Base-by-base conservation (phyloP, 768 basidiomycete genomes). In the Tephrocybe sp. region DNA sequence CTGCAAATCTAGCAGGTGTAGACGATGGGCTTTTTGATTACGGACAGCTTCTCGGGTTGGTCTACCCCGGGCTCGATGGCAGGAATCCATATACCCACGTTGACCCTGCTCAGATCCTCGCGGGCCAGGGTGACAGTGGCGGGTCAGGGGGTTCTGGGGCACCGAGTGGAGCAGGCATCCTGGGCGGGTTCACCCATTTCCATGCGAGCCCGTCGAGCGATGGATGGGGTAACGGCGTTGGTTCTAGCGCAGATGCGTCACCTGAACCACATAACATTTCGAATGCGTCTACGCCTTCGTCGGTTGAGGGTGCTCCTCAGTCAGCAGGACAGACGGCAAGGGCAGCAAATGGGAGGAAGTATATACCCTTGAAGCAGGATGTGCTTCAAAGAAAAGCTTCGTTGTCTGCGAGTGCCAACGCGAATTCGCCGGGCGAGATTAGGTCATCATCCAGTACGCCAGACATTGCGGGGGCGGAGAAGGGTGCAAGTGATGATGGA, bases 31-130 rank as follows among this genome's bases (percentile, higher is more conserved):
- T 69, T 11, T 65, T 87, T 36, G 82, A 86, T 55, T 89, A 84
- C 58, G 73, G 76, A 55, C 82, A 83, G 53, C 66, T 91, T 45
- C 80, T 90, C 68, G 78, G 80, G 36, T 71, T 88, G 57, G 78
- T 82, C 54, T 88, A 84, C 64, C 69, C 83, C 22, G 69, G 73
- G 49, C 64, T 82, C 49, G 80, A 84, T 53, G 63, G 52, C 19
- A 52, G 47, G 47, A 75, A 78, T 38, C 78, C 80, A 6, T 89
- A 79, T 68, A 89, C 88, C 28, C 86, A 89, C 66, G 89, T 98
- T 51, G 92, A 98, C 70, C 95, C 95, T 7, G 87, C 88, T n/a
- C 92, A 96, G 69, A 89, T 96, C 79, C 64, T 78, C 39, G 59
- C 68, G 43, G 62, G 62, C 16, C 67, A 67, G 38, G 56, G 49